phyloP scores from a whole-genome alignment of 2,329 filamentous ascomycete genomes.

The Whalleya microplaca region DNA sequence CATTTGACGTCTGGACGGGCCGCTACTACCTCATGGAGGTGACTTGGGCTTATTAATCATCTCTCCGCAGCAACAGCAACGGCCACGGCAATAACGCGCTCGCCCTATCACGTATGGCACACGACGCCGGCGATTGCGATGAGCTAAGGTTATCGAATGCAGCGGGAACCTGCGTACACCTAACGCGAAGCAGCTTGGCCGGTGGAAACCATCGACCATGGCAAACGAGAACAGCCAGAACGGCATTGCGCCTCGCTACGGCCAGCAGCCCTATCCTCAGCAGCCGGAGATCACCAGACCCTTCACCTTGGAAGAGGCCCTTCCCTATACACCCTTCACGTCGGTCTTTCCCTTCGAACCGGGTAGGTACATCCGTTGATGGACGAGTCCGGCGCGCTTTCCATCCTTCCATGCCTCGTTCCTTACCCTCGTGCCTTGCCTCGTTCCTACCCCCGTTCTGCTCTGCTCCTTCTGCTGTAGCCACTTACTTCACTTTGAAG shows the following conservation, averaged over 20 bases:
- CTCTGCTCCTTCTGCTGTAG: not conserved
- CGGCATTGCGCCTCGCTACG: slow-evolving; percentile 31
- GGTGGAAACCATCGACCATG: slow-evolving; percentile 29
- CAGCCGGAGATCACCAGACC: slow-evolving; percentile 40
- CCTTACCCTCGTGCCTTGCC: slow-evolving; percentile 5
- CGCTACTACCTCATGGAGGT: not conserved
- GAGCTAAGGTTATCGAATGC: slow-evolving; percentile 18
- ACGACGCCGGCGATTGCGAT: slow-evolving; percentile 16
- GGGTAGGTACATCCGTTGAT: slow-evolving; percentile 52
- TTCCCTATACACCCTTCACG: slow-evolving; percentile 82
- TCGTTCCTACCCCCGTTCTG: slow-evolving; percentile 18
- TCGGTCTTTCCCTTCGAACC: slow-evolving; percentile 79
- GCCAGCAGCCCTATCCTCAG: slow-evolving; percentile 26
- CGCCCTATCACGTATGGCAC: slow-evolving; percentile 15
- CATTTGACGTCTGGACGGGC: not conserved
- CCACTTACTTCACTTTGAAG: not conserved
- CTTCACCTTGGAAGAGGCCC: slow-evolving; percentile 72
- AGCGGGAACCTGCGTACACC: slow-evolving; percentile 4
- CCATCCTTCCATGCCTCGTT: slow-evolving; percentile 8
- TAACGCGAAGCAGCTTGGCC: slow-evolving; percentile 13
- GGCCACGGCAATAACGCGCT: not conserved
- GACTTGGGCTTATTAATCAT: not conserved
- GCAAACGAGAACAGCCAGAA: slow-evolving; percentile 32
- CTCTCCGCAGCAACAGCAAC: no score
- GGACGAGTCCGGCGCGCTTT: slow-evolving; percentile 5